A percentile compares a stretch with the other conserved stretches of the same genome.
These are phyloP conservation scores for Musa itinerans DNA, from an alignment of 176 grass and related monocot species.

Conservation along the genomic window DNA sequence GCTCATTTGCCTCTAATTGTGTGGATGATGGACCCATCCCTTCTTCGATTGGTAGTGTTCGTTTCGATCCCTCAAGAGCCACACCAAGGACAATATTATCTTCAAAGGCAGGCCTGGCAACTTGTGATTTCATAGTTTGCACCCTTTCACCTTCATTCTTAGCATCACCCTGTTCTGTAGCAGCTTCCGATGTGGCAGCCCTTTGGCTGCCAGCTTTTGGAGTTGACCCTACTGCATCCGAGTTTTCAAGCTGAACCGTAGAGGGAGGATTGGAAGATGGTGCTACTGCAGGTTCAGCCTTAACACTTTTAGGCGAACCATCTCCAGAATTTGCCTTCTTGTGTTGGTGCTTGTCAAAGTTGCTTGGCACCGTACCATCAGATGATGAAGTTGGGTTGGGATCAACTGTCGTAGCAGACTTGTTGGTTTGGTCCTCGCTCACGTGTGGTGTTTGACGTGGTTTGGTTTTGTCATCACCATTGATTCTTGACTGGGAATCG, in stretches of 20 bases:
- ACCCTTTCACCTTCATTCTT: slow-evolving; percentile 49
- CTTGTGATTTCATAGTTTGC: slow-evolving; percentile 7
- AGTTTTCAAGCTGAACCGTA: slow-evolving; percentile 18
- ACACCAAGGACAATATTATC: slow-evolving; percentile 92
- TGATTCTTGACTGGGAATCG: slow-evolving; percentile 60
- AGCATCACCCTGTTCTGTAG: slow-evolving; percentile 33
- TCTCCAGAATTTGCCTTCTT: slow-evolving; percentile 44
- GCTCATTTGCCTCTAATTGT: slow-evolving; percentile 54
- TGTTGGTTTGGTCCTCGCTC: slow-evolving; percentile 49
- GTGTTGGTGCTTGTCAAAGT: slow-evolving; percentile 56
- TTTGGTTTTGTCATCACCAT: slow-evolving; percentile 51
- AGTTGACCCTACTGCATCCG: slow-evolving; percentile 26
- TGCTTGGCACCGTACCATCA: slow-evolving; percentile 33
- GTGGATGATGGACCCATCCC: slow-evolving; percentile 38
- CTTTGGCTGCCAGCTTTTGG: slow-evolving; percentile 32
- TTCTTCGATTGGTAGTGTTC: slow-evolving; percentile 84
- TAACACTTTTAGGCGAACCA: slow-evolving; percentile 31
- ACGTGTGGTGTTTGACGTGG: slow-evolving; percentile 24
- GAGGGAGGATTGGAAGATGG: slow-evolving; percentile 11
- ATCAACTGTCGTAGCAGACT: slow-evolving; percentile 31
- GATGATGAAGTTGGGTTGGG: slow-evolving; percentile 25
- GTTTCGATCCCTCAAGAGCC: slow-evolving; percentile 91
- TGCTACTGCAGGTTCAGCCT: slow-evolving; percentile 24
- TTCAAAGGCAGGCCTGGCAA: slow-evolving; percentile 59
- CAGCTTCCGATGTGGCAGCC: slow-evolving; percentile 24